A percentile compares a stretch with the other conserved stretches of the same genome.
Evolutionary conservation across 2,329 filamentous ascomycete genomes (phyloP).

Genomic region (Colletotrichum spinosum): DNA sequence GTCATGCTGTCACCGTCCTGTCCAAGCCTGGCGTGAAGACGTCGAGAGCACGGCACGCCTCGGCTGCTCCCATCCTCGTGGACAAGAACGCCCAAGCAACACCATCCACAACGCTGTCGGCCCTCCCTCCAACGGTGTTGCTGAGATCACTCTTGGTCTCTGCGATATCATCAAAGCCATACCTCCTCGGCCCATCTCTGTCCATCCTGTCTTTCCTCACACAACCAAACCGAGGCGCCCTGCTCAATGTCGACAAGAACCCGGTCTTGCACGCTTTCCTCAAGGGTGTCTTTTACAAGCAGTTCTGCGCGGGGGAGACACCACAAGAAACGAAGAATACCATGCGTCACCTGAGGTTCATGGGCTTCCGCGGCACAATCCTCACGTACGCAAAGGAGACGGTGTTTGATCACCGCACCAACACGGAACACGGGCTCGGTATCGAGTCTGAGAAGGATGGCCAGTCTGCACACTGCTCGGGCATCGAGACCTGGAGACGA

Average conservation of each 20-base stretch:
- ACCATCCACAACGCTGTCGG: constrained; percentile 19
- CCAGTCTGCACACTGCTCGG: constrained; percentile 58
- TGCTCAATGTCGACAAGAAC: constrained; percentile 79
- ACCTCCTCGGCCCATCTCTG: constrained; percentile 13
- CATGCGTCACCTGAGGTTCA: constrained; percentile 72
- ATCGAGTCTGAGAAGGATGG: constrained; percentile 58
- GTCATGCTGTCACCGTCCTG: neutral
- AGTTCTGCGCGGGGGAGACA: constrained; percentile 90
- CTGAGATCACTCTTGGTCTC: constrained; percentile 23
- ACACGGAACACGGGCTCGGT: constrained; percentile 54
- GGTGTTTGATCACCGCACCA: constrained; percentile 70
- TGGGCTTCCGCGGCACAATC: constrained; percentile 87
- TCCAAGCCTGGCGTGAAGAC: neutral
- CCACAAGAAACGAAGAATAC: constrained; percentile 74
- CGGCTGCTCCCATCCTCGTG: constrained; percentile 6
- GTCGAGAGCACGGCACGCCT: constrained; percentile 6
- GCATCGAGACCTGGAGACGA: constrained; percentile 78
- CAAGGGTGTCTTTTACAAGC: constrained; percentile 87
- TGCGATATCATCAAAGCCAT: constrained; percentile 26
- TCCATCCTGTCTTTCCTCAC: constrained; percentile 20
- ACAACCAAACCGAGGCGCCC: constrained; percentile 15
- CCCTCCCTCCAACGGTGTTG: constrained; percentile 14
- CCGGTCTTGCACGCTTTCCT: constrained; percentile 76
- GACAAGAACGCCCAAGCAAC: constrained; percentile 2
- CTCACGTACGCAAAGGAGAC: constrained; percentile 88